A percentile compares a stretch with the other conserved stretches of the same genome.
These are phyloP conservation scores for Heterotrichella gracilis DNA, from an alignment of 352 stramenopile genomes.

Conservation along the genomic window DNA sequence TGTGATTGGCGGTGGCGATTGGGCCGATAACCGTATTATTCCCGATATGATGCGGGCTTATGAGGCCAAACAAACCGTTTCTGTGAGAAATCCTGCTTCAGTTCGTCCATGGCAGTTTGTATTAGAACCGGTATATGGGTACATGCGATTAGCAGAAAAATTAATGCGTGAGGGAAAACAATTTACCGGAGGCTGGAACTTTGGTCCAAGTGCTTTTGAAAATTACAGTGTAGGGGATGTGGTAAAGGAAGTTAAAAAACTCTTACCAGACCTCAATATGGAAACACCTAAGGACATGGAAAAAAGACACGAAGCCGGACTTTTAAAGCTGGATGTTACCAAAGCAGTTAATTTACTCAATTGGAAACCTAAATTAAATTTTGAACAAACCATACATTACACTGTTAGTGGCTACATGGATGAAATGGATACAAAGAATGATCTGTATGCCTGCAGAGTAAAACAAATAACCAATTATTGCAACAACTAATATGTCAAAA, in stretches of 20 bases:
- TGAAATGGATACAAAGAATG: too few species aligned
- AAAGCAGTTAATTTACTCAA: neutral
- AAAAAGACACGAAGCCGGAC: neutral
- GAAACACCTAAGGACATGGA: neutral
- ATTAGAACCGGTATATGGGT: neutral
- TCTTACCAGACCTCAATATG: neutral
- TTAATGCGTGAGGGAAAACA: neutral
- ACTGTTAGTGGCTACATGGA: too few species aligned
- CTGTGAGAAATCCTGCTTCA: neutral
- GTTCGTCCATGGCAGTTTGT: neutral
- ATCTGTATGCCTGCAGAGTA: too few species aligned
- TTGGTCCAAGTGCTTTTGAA: neutral
- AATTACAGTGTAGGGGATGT: neutral
- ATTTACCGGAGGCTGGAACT: neutral
- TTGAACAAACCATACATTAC: neutral
- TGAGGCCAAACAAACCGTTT: neutral
- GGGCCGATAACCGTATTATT: neutral
- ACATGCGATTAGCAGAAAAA: neutral
- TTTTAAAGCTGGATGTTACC: neutral
- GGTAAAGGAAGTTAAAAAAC: neutral
- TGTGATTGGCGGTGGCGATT: neutral
- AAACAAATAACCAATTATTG: too few species aligned
- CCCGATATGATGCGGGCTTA: neutral
- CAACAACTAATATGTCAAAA: too few species aligned
- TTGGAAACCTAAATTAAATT: neutral